These are phyloP conservation scores for Croton laevigatus DNA, from an alignment of 441 rosid genomes.

Conservation along the genomic window DNA sequence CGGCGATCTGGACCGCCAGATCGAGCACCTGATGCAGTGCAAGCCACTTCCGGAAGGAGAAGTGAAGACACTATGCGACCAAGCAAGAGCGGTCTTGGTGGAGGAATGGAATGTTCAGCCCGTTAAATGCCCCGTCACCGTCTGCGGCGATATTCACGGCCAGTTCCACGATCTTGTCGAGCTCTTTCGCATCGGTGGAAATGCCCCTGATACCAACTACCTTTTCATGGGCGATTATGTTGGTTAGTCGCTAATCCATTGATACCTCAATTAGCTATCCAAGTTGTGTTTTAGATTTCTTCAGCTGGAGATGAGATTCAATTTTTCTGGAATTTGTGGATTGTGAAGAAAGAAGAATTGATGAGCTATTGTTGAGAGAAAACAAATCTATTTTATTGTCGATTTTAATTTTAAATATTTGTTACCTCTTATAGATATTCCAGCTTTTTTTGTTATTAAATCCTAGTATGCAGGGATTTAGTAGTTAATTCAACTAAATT, in stretches of 20 bases:
- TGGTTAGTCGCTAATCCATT: constrained; percentile 40
- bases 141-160: constrained; percentile 88
- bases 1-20: constrained; percentile 95
- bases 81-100: constrained; percentile 78
- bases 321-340: constrained; percentile 4
- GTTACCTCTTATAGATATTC: not conserved
- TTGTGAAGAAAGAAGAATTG: not conserved
- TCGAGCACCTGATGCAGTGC: constrained; percentile 97
- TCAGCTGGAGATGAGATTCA: constrained; percentile 1
- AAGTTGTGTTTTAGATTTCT: no score
- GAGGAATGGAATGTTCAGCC: constrained; percentile 98
- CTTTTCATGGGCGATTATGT: constrained; percentile 97
- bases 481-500: not conserved
- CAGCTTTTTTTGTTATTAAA: not conserved
- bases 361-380: not conserved
- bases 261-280: not conserved
- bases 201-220: constrained; percentile 79
- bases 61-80: constrained; percentile 89
- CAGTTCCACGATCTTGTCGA: constrained; percentile 91
- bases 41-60: constrained; percentile 80
- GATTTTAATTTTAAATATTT: not conserved
- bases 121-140: constrained; percentile 88
- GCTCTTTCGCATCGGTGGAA: constrained; percentile 89
- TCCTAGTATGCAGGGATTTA: not conserved
- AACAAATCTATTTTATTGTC: not conserved